Conservation (phyloP, 306 rosid species). For the Cucurbita ficifolia region DNA sequence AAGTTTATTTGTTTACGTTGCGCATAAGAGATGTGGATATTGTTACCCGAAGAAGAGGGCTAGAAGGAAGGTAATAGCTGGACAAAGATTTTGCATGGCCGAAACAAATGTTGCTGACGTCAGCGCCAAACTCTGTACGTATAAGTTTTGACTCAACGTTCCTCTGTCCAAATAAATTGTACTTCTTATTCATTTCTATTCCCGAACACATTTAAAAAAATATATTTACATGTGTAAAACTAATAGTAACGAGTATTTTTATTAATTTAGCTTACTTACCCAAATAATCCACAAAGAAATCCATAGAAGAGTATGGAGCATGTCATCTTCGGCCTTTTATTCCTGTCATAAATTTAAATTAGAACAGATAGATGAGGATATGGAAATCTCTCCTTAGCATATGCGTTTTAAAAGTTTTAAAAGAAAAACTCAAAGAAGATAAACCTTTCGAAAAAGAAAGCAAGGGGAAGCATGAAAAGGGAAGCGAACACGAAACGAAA, state of each 20-base stretch:
- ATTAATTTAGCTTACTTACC: slow-evolving; percentile 22
- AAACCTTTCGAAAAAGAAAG: slow-evolving; percentile 44
- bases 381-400: no score
- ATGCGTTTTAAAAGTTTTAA: no score
- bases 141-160: slow-evolving; percentile 38
- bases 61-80: slow-evolving; percentile 3
- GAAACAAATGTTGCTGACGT: slow-evolving; percentile 60
- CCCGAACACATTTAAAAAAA: neutral
- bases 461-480: slow-evolving; percentile 37
- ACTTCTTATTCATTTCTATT: neutral
- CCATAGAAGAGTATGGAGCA: slow-evolving; percentile 40
- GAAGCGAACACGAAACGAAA: slow-evolving; percentile 55
- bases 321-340: slow-evolving; percentile 42
- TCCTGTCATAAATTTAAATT: slow-evolving; percentile 20
- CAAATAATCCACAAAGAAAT: slow-evolving; percentile 61
- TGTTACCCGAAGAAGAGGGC: slow-evolving; percentile 37
- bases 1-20: no score
- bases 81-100: slow-evolving; percentile 44
- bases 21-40: no score
- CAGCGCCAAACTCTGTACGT: slow-evolving; percentile 30
- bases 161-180: slow-evolving; percentile 25
- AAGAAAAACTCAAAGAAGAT: neutral
- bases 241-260: no score
- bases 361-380: neutral
- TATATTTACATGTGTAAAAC: no score